Percentiles rank a stretch among this genome's conserved stretches.
These are phyloP conservation scores for Combretum micranthum DNA, from an alignment of 345 rosid genomes.

Conservation along the genomic window DNA sequence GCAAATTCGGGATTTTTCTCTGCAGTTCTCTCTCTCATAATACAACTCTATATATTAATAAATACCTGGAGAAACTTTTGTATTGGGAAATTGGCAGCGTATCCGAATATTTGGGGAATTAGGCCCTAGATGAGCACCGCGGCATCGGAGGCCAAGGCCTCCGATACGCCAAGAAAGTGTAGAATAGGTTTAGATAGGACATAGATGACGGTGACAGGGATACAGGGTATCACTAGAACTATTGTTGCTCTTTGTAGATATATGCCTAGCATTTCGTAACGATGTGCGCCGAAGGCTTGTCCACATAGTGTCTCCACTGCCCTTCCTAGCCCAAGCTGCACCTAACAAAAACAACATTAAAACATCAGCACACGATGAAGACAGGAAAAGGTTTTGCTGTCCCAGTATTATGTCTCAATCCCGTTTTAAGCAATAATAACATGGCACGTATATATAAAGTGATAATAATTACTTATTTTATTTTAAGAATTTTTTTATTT, in stretches of 20 bases:
- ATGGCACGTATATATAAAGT: too few relatives aligned
- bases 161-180: conserved; percentile 49
- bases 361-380: background rate
- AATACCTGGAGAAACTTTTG: conserved; percentile 65
- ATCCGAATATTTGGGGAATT: conserved; percentile 75
- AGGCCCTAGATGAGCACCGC: conserved; percentile 57
- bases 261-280: conserved; percentile 57
- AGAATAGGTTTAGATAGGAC: conserved; percentile 49
- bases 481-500: too few relatives aligned
- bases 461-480: too few relatives aligned
- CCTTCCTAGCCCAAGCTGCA: conserved; percentile 79
- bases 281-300: conserved; percentile 69
- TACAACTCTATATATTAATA: conserved; percentile 25
- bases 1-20: too few relatives aligned
- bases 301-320: conserved; percentile 96
- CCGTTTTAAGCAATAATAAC: too few relatives aligned
- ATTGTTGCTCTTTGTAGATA: conserved; percentile 78
- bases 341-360: background rate
- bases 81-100: conserved; percentile 64
- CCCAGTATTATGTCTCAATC: too few relatives aligned
- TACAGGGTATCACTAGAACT: conserved; percentile 47
- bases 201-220: conserved; percentile 48
- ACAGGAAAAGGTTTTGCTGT: too few relatives aligned
- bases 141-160: conserved; percentile 44
- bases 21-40: too few relatives aligned